Base-by-base conservation (phyloP, 495 filamentous ascomycete genomes). In the Lasiosphaeria miniovina region DNA sequence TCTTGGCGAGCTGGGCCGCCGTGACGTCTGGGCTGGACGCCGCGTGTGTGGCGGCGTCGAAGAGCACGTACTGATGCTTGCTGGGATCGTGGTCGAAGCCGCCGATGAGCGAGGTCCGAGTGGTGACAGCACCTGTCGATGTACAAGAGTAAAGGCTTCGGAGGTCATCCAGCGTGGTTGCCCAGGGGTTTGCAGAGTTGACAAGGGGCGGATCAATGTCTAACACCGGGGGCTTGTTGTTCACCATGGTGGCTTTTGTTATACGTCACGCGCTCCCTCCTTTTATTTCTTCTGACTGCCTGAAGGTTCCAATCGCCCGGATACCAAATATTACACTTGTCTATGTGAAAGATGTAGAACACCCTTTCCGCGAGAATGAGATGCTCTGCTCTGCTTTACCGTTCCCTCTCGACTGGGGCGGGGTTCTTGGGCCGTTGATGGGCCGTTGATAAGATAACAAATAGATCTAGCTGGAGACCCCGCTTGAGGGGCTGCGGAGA, bases 151-250 rank as follows among this genome's bases (percentile, higher is more conserved):
- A 86, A 11, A 91, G 79, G 0, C 63, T 68, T 31, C 63, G 51
- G 6, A 91, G 75, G 58, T 90, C 83, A 6, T 77, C 77, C 10
- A 72, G 60, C 6, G 80, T 82, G 0, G 84, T 88, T 11, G 87
- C 87, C 87, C 88, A 90, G 4, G 87, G 86, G 55, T 79, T 84
- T 31, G 88, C 79, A 2, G 87, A 85, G 71, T 91, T 91, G 64
- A 90, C 68, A 35, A 91, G 78, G 0, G 88, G 87, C 4, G 87
- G 88, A 36, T 71, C 36, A 64, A 91, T 84, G 14, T 60, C 45
- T 31, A 85, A 57, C 9, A 63, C 67, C 4, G 77, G 74, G 6
- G 68, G 69, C 6, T 57, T 33, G 40, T 49, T 35, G 4, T 38
- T 32, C 4, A 33, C 33, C 52, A 61, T 61, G 10, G 36, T 38